Evolutionary conservation across 257 asterid species (phyloP), one percentile per base, ranked within the genome.

Genomic region (Coffea eugenioides): DNA sequence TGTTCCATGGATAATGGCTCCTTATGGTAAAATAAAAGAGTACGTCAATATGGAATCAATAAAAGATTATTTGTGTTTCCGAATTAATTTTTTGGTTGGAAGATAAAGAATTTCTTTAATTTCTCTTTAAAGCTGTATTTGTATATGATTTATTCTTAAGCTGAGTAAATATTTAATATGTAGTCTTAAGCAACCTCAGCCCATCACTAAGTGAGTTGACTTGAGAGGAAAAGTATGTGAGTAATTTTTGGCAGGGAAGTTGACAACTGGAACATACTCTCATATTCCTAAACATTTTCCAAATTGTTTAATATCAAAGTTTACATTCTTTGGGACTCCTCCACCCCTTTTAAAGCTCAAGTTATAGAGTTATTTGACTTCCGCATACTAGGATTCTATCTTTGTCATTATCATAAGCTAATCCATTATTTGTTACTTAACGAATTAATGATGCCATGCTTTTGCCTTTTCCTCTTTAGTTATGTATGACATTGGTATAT

Each of bases 21-120:
- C 12, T 71, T 27, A 62, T 70, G 25, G 34, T 25, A 18, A n/a
- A 69, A 4, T 75, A 61, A 69, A 39, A 74, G 81, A 84, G 93
- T 27, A 27, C 27, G 27, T 90, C 93, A 89, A 89, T 86, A 8
- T 7, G 52, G 52, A 48, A 46, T 51, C 56, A 51, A 11, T 15
- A 71, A 51, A 70, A 10, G 16, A 9, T 27, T 71, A 45, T 45
- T 71, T 46, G 0, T 71, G 39, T 27, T 71, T 9, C 14, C 9
- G 36, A 52, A 21, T 45, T 43, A 36, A 67, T 34, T 15, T 13
- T 36, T 67, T 39, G 41, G 41, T 14, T 34, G 21, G 1, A 15
- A 36, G 10, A 36, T 2, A 31, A 31, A 34, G 1, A 7, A 36
- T 31, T 54, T 6, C 21, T 68, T 34, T 39, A 39, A 39, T 39